These are phyloP conservation scores for Dicorynia guianensis DNA, from an alignment of 306 rosid genomes.

Conservation along the genomic window DNA sequence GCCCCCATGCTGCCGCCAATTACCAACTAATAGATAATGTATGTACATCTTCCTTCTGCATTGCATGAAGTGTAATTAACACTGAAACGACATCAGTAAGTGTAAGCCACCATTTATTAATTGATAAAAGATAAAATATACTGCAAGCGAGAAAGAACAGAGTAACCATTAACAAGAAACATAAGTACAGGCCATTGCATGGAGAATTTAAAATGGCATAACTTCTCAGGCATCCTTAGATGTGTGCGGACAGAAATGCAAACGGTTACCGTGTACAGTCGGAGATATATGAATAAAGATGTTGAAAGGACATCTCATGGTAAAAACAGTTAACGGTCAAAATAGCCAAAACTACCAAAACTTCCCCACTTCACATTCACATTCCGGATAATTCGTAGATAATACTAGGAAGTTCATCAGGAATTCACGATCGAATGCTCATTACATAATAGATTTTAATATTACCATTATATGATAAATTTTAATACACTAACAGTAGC, in stretches of 20 bases:
- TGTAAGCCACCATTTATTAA: slow-evolving; percentile 31
- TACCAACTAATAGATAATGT: slow-evolving; percentile 28
- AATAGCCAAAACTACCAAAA: slow-evolving; percentile 9
- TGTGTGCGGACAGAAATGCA: too few relatives aligned
- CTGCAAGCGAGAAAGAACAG: neutral
- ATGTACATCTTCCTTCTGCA: slow-evolving; percentile 57
- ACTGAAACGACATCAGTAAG: slow-evolving; percentile 65
- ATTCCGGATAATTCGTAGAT: neutral
- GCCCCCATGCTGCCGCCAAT: slow-evolving; percentile 35
- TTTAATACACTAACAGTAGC: slow-evolving; percentile 12
- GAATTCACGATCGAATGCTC: slow-evolving; percentile 2
- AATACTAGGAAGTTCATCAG: slow-evolving; percentile 6
- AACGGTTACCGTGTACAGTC: too few relatives aligned
- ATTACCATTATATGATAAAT: too few relatives aligned
- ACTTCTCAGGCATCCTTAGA: neutral
- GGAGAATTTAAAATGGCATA: slow-evolving; percentile 28
- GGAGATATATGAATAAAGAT: neutral
- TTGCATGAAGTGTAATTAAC: slow-evolving; percentile 59
- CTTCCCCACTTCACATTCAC: slow-evolving; percentile 17
- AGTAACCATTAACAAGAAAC: slow-evolving; percentile 15
- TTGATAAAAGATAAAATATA: neutral
- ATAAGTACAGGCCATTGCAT: slow-evolving; percentile 19
- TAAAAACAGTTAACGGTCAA: too few relatives aligned
- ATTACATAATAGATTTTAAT: slow-evolving; percentile 2
- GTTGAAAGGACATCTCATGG: slow-evolving; percentile 15